These are phyloP conservation scores for Datura wrightii DNA, from an alignment of 257 asterid species.

Conservation along the genomic window DNA sequence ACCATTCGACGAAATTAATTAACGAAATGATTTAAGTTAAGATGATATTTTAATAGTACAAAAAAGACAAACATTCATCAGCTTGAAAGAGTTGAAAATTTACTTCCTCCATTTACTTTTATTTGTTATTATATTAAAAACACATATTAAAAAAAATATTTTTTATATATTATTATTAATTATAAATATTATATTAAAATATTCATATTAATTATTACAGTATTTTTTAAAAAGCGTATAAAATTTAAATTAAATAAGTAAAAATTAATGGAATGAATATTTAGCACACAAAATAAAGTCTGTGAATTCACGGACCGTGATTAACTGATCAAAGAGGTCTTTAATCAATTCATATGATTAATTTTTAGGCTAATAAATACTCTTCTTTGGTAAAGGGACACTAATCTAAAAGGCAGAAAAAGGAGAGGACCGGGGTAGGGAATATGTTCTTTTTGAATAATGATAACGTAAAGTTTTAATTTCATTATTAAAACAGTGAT, in stretches of 20 bases:
- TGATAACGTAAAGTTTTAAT: neutral
- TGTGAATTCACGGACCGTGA: neutral
- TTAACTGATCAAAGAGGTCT: neutral
- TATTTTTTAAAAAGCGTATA: no score
- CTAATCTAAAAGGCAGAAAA: neutral
- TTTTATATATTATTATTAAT: no score
- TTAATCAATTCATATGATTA: constrained; percentile 26
- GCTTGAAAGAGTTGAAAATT: neutral
- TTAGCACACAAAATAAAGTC: neutral
- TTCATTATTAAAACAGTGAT: neutral
- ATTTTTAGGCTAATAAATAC: neutral
- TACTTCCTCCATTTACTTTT: no score
- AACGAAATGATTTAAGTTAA: neutral
- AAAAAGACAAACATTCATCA: constrained; percentile 5
- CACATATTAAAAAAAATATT: no score
- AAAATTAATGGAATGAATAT: no score
- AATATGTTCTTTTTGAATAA: neutral
- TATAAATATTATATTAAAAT: no score
- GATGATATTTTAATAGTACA: neutral
- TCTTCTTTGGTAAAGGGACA: neutral
- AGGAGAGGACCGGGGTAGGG: neutral
- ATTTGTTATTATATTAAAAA: no score
- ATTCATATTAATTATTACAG: no score
- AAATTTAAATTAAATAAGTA: no score
- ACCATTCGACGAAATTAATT: neutral